A percentile compares a stretch with the other conserved stretches of the same genome.
These are phyloP conservation scores for Aschersonia sp. DNA, from an alignment of 2,329 filamentous ascomycete genomes.

Conservation along the genomic window DNA sequence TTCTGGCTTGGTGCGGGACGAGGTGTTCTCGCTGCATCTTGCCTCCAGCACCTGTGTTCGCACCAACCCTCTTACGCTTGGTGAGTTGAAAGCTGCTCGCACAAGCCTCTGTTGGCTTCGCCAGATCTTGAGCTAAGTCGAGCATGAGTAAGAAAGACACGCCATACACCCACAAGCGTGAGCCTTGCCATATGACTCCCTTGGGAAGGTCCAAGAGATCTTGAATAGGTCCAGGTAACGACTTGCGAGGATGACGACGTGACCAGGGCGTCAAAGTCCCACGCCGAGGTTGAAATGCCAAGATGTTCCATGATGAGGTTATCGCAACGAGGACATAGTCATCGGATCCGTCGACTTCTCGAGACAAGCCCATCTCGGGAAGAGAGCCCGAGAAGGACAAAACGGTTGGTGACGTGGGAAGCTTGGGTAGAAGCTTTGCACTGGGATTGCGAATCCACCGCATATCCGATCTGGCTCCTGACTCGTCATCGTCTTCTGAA, in stretches of 20 bases:
- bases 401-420: constrained; percentile 49
- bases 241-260: constrained; percentile 61
- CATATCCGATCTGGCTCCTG: constrained; percentile 27
- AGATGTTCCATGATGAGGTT: constrained; percentile 48
- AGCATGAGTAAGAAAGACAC: constrained; percentile 84
- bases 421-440: constrained; percentile 52
- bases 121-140: constrained; percentile 60
- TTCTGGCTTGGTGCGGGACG: constrained; percentile 27
- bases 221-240: constrained; percentile 60
- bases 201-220: constrained; percentile 67
- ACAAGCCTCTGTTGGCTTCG: constrained; percentile 13
- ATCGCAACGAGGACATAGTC: constrained; percentile 38
- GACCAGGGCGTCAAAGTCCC: constrained; percentile 78
- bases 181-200: constrained; percentile 70
- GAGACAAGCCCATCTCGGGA: constrained; percentile 15
- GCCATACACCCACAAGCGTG: constrained; percentile 76
- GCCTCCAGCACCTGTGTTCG: constrained; percentile 36
- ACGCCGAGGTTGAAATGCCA: constrained; percentile 65
- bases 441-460: constrained; percentile 62
- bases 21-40: constrained; percentile 33
- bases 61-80: constrained; percentile 39
- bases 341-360: constrained; percentile 13
- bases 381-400: constrained; percentile 50
- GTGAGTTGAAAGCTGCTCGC: constrained; percentile 20
- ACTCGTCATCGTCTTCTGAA: constrained; percentile 23